A percentile compares a stretch with the other conserved stretches of the same genome.
Evolutionary conservation across 805 yeast species (phyloP).

Genomic region (Myxozyma neglecta): DNA sequence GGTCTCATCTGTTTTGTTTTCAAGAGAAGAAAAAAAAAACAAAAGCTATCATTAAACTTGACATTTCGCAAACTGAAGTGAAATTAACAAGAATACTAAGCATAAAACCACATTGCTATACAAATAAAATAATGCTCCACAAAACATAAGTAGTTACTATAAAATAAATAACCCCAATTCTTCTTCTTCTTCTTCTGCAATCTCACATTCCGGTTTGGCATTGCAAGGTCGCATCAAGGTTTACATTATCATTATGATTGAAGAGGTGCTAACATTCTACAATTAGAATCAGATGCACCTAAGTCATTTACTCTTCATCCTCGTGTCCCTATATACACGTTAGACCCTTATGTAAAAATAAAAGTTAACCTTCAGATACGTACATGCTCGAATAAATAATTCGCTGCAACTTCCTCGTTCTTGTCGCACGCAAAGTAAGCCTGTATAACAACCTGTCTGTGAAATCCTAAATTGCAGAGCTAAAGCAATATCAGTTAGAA

Average conservation of each 20-base stretch:
- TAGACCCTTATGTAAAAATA: background rate
- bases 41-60: too few species aligned
- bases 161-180: too few species aligned
- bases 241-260: slow-evolving; percentile 3
- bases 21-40: too few species aligned
- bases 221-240: background rate
- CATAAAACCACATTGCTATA: too few species aligned
- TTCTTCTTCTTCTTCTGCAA: too few species aligned
- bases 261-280: background rate
- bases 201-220: too few species aligned
- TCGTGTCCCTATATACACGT: slow-evolving; percentile 23
- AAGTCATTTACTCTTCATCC: slow-evolving; percentile 23
- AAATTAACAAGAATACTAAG: too few species aligned
- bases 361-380: background rate
- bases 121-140: too few species aligned
- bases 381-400: slow-evolving; percentile 65
- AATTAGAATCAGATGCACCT: background rate
- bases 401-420: slow-evolving; percentile 95
- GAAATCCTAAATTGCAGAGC: slow-evolving; percentile 90
- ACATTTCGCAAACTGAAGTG: too few species aligned
- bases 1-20: too few species aligned
- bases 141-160: too few species aligned
- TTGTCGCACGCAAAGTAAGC: slow-evolving; percentile 97
- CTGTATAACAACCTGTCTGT: slow-evolving; percentile 80
- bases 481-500: background rate